Evolutionary conservation across 2,329 filamentous ascomycete genomes (phyloP), one percentile per base, ranked within the genome.

Genomic region (Penicillium sp.): DNA sequence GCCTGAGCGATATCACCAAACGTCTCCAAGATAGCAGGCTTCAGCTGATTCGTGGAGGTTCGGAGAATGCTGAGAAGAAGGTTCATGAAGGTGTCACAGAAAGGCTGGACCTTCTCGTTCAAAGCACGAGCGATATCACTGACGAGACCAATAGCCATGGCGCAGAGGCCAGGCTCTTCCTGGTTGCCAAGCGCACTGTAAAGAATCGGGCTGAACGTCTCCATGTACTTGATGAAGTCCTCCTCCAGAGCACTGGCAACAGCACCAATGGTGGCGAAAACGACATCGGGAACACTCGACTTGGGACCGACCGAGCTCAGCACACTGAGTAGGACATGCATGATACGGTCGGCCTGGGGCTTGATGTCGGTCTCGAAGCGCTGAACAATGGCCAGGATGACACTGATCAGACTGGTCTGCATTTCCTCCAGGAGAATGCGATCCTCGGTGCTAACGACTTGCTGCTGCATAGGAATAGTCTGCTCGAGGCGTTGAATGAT

Each of bases 71-170:
- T 90, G 48, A 98, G 79, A 43, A 98, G 76, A 64, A 93, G 86
- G 76, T 98, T 98, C 93, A 98, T 98, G 68, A 97, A 96, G 52
- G 83, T 80, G 60, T 98, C 93, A 69, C 93, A 98, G 75, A 85
- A 97, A 41, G 91, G 93, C 70, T 94, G 87, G 60, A 91, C 87
- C 65, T 86, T 86, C 63, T 89, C 84, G 63, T 89, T 87, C 63
- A 97, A 77, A 11, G 91, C 93, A 57, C 93, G 84, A 36, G 89
- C 91, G 57, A 98, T 93, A 63, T 98, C 93, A 66, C 91, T 94
- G 54, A 97, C 91, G 41, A 98, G 79, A 56, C 93, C 93, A 66
- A 98, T 96, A 57, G 93, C 91, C 83, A 97, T 94, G 31, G 91
- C 85, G 76, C 93, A 97, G 47, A 97, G 79, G 66, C 83, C 86